Conservation (phyloP, 2,329 filamentous ascomycete genomes). For the Arthrobotrys megalospora region DNA sequence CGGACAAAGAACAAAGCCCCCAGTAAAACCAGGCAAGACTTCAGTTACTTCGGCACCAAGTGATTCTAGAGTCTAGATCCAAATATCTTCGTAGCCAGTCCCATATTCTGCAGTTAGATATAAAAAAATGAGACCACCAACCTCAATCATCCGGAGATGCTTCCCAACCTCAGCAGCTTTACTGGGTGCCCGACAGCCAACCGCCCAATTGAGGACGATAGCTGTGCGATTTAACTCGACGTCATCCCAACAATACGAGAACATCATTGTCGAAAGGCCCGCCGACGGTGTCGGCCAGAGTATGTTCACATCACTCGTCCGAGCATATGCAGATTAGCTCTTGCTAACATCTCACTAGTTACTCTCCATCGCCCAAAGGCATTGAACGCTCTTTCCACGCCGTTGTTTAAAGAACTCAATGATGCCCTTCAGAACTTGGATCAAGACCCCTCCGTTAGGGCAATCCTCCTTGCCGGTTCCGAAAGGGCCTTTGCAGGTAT, state of each 20-base stretch:
- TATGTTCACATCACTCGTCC: constrained; percentile 67
- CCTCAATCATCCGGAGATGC: constrained; percentile 30
- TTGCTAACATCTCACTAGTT: constrained; percentile 72
- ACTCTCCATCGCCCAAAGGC: constrained; percentile 95
- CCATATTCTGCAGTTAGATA: neutral
- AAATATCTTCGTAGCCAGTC: neutral
- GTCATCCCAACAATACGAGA: constrained; percentile 75
- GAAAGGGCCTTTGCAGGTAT: constrained; percentile 85
- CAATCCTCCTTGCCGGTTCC: constrained; percentile 89
- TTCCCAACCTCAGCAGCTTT: neutral
- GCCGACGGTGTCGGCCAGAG: constrained; percentile 91
- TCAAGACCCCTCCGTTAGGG: constrained; percentile 77
- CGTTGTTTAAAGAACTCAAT: constrained; percentile 92
- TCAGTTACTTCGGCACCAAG: neutral
- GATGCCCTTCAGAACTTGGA: constrained; percentile 81
- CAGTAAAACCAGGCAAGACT: neutral
- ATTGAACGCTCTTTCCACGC: constrained; percentile 91
- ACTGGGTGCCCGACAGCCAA: neutral
- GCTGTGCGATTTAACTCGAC: constrained; percentile 60
- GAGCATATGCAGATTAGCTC: neutral
- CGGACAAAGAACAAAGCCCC: constrained; percentile 3
- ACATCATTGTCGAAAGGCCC: constrained; percentile 84
- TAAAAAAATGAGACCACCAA: constrained; percentile 36
- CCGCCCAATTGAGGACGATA: neutral
- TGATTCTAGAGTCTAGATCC: neutral